Conservation (phyloP, 1,139 yeast species). For the Diutina siamensis region DNA sequence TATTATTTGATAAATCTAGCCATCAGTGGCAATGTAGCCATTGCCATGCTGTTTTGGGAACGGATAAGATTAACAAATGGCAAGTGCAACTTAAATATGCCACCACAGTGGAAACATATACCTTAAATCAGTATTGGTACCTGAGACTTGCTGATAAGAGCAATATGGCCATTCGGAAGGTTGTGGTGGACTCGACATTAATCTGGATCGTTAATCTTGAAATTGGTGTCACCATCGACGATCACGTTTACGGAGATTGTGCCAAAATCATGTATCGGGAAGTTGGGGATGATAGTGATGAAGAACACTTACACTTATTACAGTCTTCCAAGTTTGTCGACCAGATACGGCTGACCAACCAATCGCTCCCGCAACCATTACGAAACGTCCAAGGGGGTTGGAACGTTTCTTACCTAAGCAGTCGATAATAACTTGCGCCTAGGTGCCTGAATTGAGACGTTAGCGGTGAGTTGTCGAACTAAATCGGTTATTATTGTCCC, state of each 20-base stretch:
- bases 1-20: not conserved
- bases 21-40: not conserved
- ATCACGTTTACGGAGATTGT: not conserved
- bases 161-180: slow-evolving; percentile 3
- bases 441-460: no score
- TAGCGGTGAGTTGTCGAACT: no score
- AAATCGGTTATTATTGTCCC: no score
- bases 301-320: not conserved
- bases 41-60: not conserved
- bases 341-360: not conserved
- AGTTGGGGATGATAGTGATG: not conserved
- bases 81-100: not conserved
- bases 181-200: not conserved
- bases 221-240: not conserved
- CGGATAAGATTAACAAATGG: not conserved
- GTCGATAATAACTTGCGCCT: no score
- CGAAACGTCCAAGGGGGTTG: not conserved
- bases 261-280: not conserved
- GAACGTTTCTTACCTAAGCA: not conserved
- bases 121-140: not conserved
- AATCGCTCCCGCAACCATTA: not conserved
- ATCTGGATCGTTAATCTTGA: slow-evolving; percentile 1
- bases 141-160: not conserved
- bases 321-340: not conserved
- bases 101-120: not conserved